Evolutionary conservation across 2,329 filamentous ascomycete genomes (phyloP), one percentile per base, ranked within the genome.

Genomic region (Talaromyces sp.): DNA sequence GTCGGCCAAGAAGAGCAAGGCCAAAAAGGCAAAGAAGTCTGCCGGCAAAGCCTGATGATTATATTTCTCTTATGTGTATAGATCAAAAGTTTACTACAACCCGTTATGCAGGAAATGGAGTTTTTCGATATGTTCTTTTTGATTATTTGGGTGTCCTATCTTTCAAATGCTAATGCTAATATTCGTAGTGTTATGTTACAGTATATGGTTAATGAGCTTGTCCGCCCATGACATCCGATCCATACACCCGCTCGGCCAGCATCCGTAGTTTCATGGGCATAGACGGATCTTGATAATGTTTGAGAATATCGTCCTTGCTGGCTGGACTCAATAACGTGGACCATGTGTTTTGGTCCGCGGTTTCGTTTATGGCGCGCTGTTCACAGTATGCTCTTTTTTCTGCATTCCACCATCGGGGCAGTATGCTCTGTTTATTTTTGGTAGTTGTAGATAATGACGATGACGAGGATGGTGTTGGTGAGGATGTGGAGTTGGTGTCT

Each of bases 231-330:
- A 66, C 54, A 56, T 66, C 41, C 16, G 61, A 63, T n/a, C 76
- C 75, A 24, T 78, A 77, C 3, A 83, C 71, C 0, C 69, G 69
- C 68, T 84, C 81, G 3, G 73, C 79, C 22, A 84, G 72, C 77
- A 85, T 81, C 14, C 82, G 76, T 58, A 85, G 72, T 74, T 84
- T 80, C 81, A 83, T 82, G 2, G 82, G 79, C 65, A 84, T 82
- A 2, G 68, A 69, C 0, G 62, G 5, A 58, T 84, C 77, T 2
- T 76, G 76, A 57, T 84, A 85, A 58, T 80, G 75, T 24, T 80
- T 73, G 6, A 75, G 73, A 37, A 83, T 71, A 50, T 77, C 74
- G 13, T 54, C 56, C 70, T 81, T 81, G 4, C 72, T 67, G 1
- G 77, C 69, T 3, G 67, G 66, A 19, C 48, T 69, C 9, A 58